These are phyloP conservation scores for Casuarina cunninghamiana DNA, from an alignment of 306 rosid species.

Conservation along the genomic window DNA sequence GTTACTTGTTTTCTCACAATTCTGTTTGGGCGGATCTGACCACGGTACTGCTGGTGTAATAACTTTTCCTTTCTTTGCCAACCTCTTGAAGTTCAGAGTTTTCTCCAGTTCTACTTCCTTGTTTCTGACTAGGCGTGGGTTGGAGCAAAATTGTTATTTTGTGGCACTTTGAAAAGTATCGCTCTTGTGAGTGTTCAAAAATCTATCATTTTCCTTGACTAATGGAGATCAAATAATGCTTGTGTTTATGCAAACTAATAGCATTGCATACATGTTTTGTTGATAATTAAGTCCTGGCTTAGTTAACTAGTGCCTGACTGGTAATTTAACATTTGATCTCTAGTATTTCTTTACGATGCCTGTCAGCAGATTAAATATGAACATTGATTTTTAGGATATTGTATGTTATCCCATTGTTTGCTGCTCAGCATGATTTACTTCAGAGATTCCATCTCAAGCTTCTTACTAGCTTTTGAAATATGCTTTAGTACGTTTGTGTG, in stretches of 20 bases:
- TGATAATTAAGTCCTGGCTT: neutral
- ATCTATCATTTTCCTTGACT: neutral
- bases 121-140: neutral
- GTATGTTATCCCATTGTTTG: neutral
- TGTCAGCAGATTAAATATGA: neutral
- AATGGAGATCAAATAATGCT: neutral
- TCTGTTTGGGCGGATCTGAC: neutral
- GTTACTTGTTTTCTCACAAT: neutral
- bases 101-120: neutral
- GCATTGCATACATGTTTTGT: neutral
- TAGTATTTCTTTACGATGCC: neutral
- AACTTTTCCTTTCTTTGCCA: neutral
- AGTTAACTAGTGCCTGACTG: neutral
- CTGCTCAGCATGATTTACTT: neutral
- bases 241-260: neutral
- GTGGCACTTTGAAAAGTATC: neutral
- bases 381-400: no score
- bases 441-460: neutral
- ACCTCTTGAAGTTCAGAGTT: neutral
- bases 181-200: neutral
- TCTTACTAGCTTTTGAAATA: neutral
- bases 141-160: no score
- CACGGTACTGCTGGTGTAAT: neutral
- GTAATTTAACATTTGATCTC: neutral
- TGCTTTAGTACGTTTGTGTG: conserved; percentile 16